These are phyloP conservation scores for Pulveroboletus ravenelii DNA, from an alignment of 768 basidiomycete species.

Conservation along the genomic window DNA sequence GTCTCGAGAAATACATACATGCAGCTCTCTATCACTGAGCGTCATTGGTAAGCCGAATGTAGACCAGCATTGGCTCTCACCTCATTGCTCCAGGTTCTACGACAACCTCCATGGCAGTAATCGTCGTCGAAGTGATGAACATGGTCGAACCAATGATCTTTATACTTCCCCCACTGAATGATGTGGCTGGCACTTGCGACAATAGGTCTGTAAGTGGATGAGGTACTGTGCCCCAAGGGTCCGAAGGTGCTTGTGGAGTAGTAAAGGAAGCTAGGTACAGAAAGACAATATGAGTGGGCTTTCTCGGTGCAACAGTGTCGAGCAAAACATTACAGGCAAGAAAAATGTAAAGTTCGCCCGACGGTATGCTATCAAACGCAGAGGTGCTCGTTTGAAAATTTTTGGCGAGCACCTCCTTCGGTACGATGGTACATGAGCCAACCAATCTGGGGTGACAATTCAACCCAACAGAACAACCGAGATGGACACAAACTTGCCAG, in stretches of 20 bases:
- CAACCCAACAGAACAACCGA: neutral
- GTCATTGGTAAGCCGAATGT: neutral
- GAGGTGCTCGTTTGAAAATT: constrained; percentile 43
- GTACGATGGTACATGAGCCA: constrained; percentile 59
- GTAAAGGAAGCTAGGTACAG: no score
- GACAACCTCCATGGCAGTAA: constrained; percentile 50
- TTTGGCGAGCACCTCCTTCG: constrained; percentile 50
- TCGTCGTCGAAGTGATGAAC: constrained; percentile 46
- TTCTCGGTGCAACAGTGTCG: no score
- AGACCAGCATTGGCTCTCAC: constrained; percentile 21
- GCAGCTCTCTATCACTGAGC: constrained; percentile 42
- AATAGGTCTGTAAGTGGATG: constrained; percentile 15
- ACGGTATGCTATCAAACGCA: no score
- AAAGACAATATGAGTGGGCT: no score
- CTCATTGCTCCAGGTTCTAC: constrained; percentile 55
- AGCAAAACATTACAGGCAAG: no score
- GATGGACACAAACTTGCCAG: constrained; percentile 21
- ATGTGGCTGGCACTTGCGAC: constrained; percentile 40
- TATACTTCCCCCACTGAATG: constrained; percentile 43
- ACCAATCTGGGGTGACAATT: constrained; percentile 42
- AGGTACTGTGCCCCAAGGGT: no score
- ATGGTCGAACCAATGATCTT: constrained; percentile 54
- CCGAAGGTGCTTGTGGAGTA: no score
- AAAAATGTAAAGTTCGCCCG: no score
- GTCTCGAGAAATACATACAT: constrained; percentile 34